phyloP scores from a whole-genome alignment of 1,139 yeast species.

The Scheffersomyces titani region DNA sequence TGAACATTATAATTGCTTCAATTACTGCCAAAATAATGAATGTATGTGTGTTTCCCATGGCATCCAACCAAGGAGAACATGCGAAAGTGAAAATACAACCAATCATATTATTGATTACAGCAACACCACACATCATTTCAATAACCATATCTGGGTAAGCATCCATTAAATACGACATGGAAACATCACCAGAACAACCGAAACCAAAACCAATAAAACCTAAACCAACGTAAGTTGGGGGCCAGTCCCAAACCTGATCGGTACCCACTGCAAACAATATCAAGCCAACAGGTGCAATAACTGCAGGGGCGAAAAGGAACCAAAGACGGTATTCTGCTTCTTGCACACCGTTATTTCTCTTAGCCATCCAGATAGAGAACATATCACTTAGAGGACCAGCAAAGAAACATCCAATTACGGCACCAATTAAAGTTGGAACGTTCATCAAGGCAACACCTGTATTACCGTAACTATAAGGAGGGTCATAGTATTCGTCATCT shows the following conservation, averaged over 20 bases:
- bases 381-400: conserved; percentile 41
- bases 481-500: conserved; percentile 31
- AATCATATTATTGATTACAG: conserved; percentile 36
- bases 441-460: conserved; percentile 39
- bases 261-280: conserved; percentile 40
- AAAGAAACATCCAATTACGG: conserved; percentile 38
- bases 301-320: conserved; percentile 35
- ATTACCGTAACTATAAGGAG: conserved; percentile 33
- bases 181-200: conserved; percentile 39
- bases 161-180: conserved; percentile 42
- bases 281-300: conserved; percentile 37
- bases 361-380: conserved; percentile 41
- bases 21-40: conserved; percentile 38
- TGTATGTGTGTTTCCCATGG: conserved; percentile 34
- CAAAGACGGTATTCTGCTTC: conserved; percentile 40
- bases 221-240: conserved; percentile 35
- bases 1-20: conserved; percentile 27
- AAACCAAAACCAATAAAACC: conserved; percentile 40
- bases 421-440: conserved; percentile 39
- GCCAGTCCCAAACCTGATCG: conserved; percentile 31
- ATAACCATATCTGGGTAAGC: conserved; percentile 42
- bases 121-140: conserved; percentile 39
- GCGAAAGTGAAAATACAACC: conserved; percentile 44
- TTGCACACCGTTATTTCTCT: conserved; percentile 35
- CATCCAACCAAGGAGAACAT: conserved; percentile 39